Conservation (phyloP, 164 flowering plant genomes). For the Annona cherimola region DNA sequence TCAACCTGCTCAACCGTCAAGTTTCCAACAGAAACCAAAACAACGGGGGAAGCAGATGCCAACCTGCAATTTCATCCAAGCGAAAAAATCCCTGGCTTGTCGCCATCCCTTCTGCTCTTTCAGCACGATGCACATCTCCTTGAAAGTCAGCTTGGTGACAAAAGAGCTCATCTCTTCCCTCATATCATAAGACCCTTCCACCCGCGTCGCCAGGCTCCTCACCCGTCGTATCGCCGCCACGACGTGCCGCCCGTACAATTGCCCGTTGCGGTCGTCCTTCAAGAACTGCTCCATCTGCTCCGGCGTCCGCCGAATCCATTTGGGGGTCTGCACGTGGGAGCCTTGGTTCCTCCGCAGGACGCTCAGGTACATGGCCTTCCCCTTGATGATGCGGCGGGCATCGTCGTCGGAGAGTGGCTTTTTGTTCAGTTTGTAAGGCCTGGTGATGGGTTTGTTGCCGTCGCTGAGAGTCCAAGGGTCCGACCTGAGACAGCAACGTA, state of each 20-base stretch:
- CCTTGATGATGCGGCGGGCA: slow-evolving; percentile 78
- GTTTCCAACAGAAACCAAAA: background rate
- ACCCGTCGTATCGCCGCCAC: slow-evolving; percentile 75
- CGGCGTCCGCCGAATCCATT: slow-evolving; percentile 76
- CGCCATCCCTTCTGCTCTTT: slow-evolving; percentile 93
- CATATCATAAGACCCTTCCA: slow-evolving; percentile 61
- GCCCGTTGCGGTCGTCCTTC: slow-evolving; percentile 77
- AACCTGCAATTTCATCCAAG: slow-evolving; percentile 99
- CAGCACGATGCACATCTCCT: slow-evolving; percentile 90
- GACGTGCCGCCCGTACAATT: slow-evolving; percentile 81
- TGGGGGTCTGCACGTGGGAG: slow-evolving; percentile 59
- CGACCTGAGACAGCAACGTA: slow-evolving; percentile 34
- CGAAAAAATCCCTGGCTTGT: slow-evolving; percentile 74
- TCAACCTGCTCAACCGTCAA: background rate
- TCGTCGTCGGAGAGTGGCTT: slow-evolving; percentile 78
- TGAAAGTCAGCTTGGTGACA: slow-evolving; percentile 63
- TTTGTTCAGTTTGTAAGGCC: slow-evolving; percentile 50
- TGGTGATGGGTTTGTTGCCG: slow-evolving; percentile 44
- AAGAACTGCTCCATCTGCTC: slow-evolving; percentile 85
- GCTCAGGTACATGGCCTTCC: slow-evolving; percentile 63
- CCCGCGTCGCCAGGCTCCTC: slow-evolving; percentile 40
- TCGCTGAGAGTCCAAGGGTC: slow-evolving; percentile 80
- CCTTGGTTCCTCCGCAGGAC: slow-evolving; percentile 66
- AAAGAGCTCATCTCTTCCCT: slow-evolving; percentile 73
- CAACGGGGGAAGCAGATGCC: background rate